These are phyloP conservation scores for Myxozyma udenii DNA, from an alignment of 805 yeast species.

Conservation along the genomic window DNA sequence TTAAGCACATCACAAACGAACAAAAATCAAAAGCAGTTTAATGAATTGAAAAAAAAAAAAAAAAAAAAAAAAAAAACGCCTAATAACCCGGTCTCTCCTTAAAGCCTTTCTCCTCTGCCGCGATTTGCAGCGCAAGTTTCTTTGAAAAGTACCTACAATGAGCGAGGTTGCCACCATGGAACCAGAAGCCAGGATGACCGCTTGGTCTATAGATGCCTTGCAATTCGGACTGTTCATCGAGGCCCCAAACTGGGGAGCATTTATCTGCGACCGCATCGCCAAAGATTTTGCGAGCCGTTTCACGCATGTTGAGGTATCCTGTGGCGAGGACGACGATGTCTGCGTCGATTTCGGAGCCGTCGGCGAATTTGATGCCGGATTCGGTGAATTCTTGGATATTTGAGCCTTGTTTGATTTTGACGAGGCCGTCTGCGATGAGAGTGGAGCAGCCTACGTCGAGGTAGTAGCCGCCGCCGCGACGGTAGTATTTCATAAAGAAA, in stretches of 20 bases:
- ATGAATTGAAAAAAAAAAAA: no score
- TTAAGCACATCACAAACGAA: background rate
- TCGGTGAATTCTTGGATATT: conserved; percentile 39
- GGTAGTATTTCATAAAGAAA: conserved; percentile 41
- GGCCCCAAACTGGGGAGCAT: conserved; percentile 43
- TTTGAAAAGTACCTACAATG: conserved; percentile 43
- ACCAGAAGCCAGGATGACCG: conserved; percentile 45
- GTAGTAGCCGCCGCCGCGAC: conserved; percentile 48
- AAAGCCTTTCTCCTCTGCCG: conserved; percentile 35
- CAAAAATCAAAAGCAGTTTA: background rate
- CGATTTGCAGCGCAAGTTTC: conserved; percentile 43
- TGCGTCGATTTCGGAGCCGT: conserved; percentile 40
- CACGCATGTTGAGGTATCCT: conserved; percentile 45
- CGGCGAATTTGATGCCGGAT: conserved; percentile 41
- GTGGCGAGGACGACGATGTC: conserved; percentile 47
- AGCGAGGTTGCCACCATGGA: conserved; percentile 46
- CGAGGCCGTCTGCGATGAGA: conserved; percentile 42
- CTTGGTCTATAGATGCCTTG: conserved; percentile 42
- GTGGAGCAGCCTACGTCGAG: conserved; percentile 47
- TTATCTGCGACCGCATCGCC: conserved; percentile 42
- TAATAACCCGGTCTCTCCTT: conserved; percentile 2
- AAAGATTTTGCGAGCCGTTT: conserved; percentile 42
- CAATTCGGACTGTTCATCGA: conserved; percentile 45
- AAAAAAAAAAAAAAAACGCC: background rate
- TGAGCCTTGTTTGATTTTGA: conserved; percentile 40